Base-by-base conservation (phyloP, 768 basidiomycete species). In the Nidularia pulvinata region DNA sequence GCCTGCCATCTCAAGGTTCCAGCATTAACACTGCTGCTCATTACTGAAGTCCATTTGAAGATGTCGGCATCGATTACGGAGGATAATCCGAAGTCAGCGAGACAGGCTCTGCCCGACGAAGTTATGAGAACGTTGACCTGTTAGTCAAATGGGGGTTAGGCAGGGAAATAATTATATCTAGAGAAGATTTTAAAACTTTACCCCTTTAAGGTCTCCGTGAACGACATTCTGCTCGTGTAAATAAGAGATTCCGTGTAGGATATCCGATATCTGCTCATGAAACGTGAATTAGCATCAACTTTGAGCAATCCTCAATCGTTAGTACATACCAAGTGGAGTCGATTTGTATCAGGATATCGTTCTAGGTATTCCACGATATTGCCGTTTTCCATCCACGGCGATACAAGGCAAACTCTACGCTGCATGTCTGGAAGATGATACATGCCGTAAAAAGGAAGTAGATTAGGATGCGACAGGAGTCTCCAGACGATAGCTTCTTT, bases 61-160 rank as follows among this genome's bases (percentile, higher is more conserved):
- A 55, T 56, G 11, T 58, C 52, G 35, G 51, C 55, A 22, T 62
- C 59, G 2, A 55, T 52, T 14, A 62, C 36, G 7, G 36, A 46
- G 16, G 60, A 55, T 2, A 59, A 50, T n/a, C 61, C 61, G 44
- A 63, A 63, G 36, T 63, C 61, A 6, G 58, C 51, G 10, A 63
- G 37, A 53, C 59, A 59, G 7, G 57, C 61, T n/a, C 36, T 37
- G 4, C 51, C 50, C 5, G 51, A 13, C 10, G 51, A 30, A 30
- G 46, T 44, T 13, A 62, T 52, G 7, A 62, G 57, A 34, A 62
- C 50, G 48, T 62, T 62, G 13, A 47, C 59, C 59, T 62, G 33
- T 11, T 19, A 10, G 19, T 14, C 37, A 35, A 32, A 33, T 9
- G 32, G n/a, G 2, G 22, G 35, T 48, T 11, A 47, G n/a, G 35